Conservation (phyloP, 441 rosid species). For the Euphorbia schlechtendalii region DNA sequence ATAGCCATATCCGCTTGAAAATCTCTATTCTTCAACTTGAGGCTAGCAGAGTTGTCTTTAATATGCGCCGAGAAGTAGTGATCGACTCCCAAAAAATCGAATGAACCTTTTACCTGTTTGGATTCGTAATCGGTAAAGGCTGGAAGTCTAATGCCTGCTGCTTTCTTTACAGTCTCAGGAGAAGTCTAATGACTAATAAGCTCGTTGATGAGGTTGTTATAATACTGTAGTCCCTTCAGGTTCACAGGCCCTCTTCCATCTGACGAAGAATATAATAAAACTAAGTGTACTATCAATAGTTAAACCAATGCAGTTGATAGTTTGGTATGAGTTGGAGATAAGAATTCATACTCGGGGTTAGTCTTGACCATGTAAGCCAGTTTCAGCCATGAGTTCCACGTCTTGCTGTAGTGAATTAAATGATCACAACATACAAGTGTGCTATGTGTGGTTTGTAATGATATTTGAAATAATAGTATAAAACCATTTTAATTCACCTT, state of each 20-base stretch:
- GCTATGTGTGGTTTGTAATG: neutral
- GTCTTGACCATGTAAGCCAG: slow-evolving; percentile 64
- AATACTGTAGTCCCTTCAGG: slow-evolving; percentile 47
- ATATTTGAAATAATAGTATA: too few relatives aligned
- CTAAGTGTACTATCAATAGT: neutral
- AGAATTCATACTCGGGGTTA: slow-evolving; percentile 47
- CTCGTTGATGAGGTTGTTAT: slow-evolving; percentile 53
- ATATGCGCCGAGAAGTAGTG: slow-evolving; percentile 30
- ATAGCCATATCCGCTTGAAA: slow-evolving; percentile 36
- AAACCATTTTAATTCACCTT: slow-evolving; percentile 28
- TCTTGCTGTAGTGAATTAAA: slow-evolving; percentile 45
- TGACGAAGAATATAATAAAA: slow-evolving; percentile 14
- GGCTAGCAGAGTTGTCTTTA: slow-evolving; percentile 26
- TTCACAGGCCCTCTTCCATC: slow-evolving; percentile 72
- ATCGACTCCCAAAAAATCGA: slow-evolving; percentile 51
- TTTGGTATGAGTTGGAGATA: neutral
- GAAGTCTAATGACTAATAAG: slow-evolving; percentile 31
- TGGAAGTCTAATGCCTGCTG: slow-evolving; percentile 51
- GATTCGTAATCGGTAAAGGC: slow-evolving; percentile 43
- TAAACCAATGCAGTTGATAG: too few relatives aligned
- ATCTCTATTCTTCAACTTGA: slow-evolving; percentile 28
- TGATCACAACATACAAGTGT: neutral
- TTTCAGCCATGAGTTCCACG: slow-evolving; percentile 55
- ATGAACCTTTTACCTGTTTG: slow-evolving; percentile 45
- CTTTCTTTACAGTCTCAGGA: slow-evolving; percentile 47